phyloP scores from a whole-genome alignment of 768 basidiomycete genomes.

The Multifurca ochricompacta region DNA sequence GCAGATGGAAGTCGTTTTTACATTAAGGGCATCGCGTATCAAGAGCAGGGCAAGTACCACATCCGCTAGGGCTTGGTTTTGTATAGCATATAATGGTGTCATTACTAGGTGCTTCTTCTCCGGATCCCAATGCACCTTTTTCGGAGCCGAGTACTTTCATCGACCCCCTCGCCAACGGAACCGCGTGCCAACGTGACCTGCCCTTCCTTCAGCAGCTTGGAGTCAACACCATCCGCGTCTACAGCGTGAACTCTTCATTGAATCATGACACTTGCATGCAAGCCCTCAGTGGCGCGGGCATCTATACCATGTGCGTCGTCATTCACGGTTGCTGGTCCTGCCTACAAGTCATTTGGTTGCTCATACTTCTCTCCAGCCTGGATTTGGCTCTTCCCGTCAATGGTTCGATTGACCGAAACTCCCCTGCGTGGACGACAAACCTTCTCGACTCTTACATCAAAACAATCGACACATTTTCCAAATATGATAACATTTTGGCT shows the following conservation, averaged over 20 bases:
- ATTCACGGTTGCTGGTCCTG: neutral
- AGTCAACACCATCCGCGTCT: conserved; percentile 78
- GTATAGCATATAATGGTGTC: neutral
- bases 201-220: conserved; percentile 68
- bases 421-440: conserved; percentile 75
- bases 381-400: conserved; percentile 81
- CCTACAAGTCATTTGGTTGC: neutral
- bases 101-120: neutral
- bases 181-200: conserved; percentile 70
- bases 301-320: conserved; percentile 74
- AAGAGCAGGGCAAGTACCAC: conserved; percentile 55
- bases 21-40: conserved; percentile 84
- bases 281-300: conserved; percentile 65
- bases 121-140: conserved; percentile 32
- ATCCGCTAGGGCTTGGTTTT: neutral
- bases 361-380: conserved; percentile 42
- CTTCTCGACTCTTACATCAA: conserved; percentile 68
- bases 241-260: conserved; percentile 73
- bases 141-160: conserved; percentile 65
- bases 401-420: conserved; percentile 69
- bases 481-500: conserved; percentile 85
- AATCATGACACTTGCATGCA: conserved; percentile 89
- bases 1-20: conserved; percentile 72
- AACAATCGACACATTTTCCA: conserved; percentile 72
- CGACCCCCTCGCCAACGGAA: conserved; percentile 65